Evolutionary conservation across 2,329 filamentous ascomycete species (phyloP).

Genomic region (Pseudocercospora vitis): DNA sequence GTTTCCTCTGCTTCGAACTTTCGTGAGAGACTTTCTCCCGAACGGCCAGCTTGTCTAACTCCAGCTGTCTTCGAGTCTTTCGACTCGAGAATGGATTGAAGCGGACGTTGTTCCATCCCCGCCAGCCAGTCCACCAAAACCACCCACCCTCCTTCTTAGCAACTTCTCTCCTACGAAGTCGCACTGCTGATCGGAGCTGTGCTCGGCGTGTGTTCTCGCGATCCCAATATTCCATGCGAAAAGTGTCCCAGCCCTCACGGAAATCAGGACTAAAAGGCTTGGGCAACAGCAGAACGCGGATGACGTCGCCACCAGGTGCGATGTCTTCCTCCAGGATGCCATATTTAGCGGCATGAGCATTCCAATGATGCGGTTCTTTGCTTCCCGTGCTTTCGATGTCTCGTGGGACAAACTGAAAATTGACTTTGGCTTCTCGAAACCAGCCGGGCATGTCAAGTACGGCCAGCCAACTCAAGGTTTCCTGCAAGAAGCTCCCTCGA

Average conservation of each 20-base stretch:
- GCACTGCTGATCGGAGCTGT: constrained; percentile 68
- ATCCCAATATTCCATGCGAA: constrained; percentile 94
- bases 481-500: constrained; percentile 76
- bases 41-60: constrained; percentile 34
- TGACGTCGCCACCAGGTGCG: constrained; percentile 82
- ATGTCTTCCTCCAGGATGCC: constrained; percentile 77
- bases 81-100: constrained; percentile 26
- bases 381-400: constrained; percentile 49
- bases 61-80: constrained; percentile 33
- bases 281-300: constrained; percentile 84
- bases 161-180: constrained; percentile 65
- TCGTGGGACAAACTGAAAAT: constrained; percentile 41
- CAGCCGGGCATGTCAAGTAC: constrained; percentile 37
- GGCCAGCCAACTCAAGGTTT: constrained; percentile 59
- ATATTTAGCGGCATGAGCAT: constrained; percentile 32
- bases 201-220: constrained; percentile 87
- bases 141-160: constrained; percentile 70
- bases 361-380: constrained; percentile 56
- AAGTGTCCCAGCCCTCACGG: constrained; percentile 94
- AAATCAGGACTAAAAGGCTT: constrained; percentile 96
- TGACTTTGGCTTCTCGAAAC: constrained; percentile 36
- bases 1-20: constrained; percentile 20
- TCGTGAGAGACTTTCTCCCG: constrained; percentile 27
- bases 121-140: constrained; percentile 85
- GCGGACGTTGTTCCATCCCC: constrained; percentile 48